A percentile compares a stretch with the other conserved stretches of the same genome.
Evolutionary conservation across 192 early-diverging fungal species (phyloP).

Genomic region (Umbelopsis isabellina): DNA sequence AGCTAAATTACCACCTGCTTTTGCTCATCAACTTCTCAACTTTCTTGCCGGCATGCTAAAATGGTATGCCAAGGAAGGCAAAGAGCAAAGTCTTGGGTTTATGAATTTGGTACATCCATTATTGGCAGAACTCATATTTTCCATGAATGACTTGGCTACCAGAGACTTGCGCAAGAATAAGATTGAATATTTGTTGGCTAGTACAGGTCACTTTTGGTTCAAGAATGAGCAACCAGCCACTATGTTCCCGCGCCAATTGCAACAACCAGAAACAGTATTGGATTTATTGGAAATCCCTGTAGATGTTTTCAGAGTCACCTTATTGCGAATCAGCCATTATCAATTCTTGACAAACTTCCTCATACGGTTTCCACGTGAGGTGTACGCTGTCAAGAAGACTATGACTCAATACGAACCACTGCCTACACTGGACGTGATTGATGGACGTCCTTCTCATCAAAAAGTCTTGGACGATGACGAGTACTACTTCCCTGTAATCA

Average conservation of each 20-base stretch:
- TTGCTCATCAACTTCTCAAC: constrained; percentile 56
- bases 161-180: constrained; percentile 63
- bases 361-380: constrained; percentile 51
- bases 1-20: constrained; percentile 52
- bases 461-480: constrained; percentile 25
- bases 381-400: constrained; percentile 52
- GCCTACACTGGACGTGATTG: constrained; percentile 18
- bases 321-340: constrained; percentile 58
- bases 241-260: constrained; percentile 53
- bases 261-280: constrained; percentile 31
- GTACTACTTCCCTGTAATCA: constrained; percentile 44
- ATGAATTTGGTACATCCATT: constrained; percentile 50
- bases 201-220: constrained; percentile 61
- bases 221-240: constrained; percentile 42
- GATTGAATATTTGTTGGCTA: constrained; percentile 53
- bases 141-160: constrained; percentile 53
- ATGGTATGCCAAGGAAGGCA: constrained; percentile 55
- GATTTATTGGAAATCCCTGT: constrained; percentile 44
- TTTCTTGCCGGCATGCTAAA: constrained; percentile 59
- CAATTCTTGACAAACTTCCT: constrained; percentile 60
- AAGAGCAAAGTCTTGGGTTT: constrained; percentile 38
- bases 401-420: constrained; percentile 48
- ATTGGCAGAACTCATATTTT: constrained; percentile 52
- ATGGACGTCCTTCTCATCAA: neutral
- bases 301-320: constrained; percentile 48